Evolutionary conservation across 345 rosid species (phyloP).

Genomic region (Salix arbutifolia): DNA sequence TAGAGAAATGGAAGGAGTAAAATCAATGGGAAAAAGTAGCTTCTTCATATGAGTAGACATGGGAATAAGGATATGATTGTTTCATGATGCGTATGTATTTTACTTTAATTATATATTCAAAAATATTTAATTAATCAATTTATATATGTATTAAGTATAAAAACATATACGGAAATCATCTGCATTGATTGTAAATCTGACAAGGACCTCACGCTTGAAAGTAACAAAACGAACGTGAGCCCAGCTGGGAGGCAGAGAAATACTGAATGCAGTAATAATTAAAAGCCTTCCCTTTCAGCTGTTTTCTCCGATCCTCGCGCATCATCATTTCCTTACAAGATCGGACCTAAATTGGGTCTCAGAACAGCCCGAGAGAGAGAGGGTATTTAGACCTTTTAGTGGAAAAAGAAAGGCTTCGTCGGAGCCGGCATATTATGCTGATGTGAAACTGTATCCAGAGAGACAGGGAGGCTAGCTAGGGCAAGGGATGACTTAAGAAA

Average conservation of each 20-base stretch:
- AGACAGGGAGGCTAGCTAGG: neutral
- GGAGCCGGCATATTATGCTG: neutral
- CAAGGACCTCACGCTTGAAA: constrained; percentile 28
- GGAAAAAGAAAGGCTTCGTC: neutral
- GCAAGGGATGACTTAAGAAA: neutral
- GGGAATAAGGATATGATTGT: neutral
- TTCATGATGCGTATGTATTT: too few relatives aligned
- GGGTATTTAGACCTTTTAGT: neutral
- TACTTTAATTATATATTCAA: too few relatives aligned
- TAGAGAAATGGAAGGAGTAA: neutral
- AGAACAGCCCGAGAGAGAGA: neutral
- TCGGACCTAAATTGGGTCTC: neutral
- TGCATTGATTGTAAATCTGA: constrained; percentile 10
- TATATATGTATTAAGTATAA: too few relatives aligned
- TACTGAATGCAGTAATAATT: neutral
- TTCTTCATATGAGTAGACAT: neutral
- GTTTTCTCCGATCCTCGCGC: neutral
- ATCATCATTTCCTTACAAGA: neutral
- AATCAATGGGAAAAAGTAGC: neutral
- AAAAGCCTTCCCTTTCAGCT: neutral
- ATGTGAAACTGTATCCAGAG: neutral
- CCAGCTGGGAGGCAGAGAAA: neutral
- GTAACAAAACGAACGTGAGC: constrained; percentile 6
- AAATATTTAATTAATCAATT: too few relatives aligned
- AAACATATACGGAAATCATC: too few relatives aligned